A percentile compares a stretch with the other conserved stretches of the same genome.
These are phyloP conservation scores for Phytophthora pluvialis DNA, from an alignment of 352 stramenopile genomes.

Conservation along the genomic window DNA sequence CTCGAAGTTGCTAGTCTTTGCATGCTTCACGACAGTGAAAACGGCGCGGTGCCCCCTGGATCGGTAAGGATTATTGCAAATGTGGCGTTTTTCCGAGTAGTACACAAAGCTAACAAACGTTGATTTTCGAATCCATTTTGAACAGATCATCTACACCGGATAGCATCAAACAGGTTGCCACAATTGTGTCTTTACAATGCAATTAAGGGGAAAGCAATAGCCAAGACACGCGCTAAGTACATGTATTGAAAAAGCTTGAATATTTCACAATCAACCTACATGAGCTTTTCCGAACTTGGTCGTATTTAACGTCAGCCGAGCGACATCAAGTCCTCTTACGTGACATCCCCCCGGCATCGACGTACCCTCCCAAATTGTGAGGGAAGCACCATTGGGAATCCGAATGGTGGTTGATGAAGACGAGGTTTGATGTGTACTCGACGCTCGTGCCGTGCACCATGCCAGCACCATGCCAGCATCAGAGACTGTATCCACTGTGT, in stretches of 20 bases:
- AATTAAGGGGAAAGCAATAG: too few species aligned
- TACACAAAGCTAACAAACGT: neutral
- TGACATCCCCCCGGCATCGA: too few species aligned
- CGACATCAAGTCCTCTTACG: too few species aligned
- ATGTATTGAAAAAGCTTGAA: too few species aligned
- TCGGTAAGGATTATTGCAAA: conserved; percentile 34
- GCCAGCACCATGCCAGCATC: too few species aligned
- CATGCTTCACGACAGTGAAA: conserved; percentile 64
- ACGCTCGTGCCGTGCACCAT: conserved; percentile 3
- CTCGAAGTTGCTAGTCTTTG: conserved; percentile 79
- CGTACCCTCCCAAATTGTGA: too few species aligned
- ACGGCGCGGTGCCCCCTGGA: conserved; percentile 50
- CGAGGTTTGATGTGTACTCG: conserved; percentile 19
- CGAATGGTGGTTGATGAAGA: conserved; percentile 25
- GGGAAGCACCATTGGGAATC: too few species aligned
- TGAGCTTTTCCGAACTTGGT: too few species aligned
- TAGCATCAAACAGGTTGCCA: conserved; percentile 2
- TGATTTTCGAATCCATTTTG: conserved; percentile 1
- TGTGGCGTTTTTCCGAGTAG: too few species aligned
- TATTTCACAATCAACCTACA: conserved; percentile 1
- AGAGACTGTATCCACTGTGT: conserved; percentile 4
- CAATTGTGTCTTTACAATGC: too few species aligned
- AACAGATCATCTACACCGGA: conserved; percentile 33
- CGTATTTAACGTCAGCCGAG: too few species aligned
- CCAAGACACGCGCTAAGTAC: too few species aligned